Conservation (phyloP, 1,284 basidiomycete species). For the Tremellales sp. region DNA sequence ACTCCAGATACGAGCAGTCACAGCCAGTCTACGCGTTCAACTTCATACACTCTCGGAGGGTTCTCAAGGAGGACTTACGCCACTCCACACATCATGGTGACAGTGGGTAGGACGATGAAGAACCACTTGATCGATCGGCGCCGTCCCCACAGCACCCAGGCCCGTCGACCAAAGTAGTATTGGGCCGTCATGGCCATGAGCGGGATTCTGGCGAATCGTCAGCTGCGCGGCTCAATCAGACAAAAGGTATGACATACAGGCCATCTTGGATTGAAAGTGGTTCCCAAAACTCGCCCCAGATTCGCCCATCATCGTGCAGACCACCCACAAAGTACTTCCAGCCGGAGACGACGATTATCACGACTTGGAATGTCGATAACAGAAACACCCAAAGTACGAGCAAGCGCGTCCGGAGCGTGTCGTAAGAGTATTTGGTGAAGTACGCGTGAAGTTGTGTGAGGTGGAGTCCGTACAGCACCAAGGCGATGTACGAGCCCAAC, state of each 20-base stretch:
- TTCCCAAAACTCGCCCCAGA: constrained; percentile 39
- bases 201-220: constrained; percentile 17
- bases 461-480: constrained; percentile 30
- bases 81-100: constrained; percentile 23
- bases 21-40: constrained; percentile 23
- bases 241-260: constrained; percentile 19
- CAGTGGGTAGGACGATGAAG: constrained; percentile 18
- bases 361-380: constrained; percentile 26
- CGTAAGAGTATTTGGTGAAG: constrained; percentile 15
- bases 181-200: constrained; percentile 35
- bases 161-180: constrained; percentile 31
- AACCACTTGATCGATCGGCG: constrained; percentile 23
- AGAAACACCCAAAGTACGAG: constrained; percentile 27
- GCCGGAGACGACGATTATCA: constrained; percentile 25
- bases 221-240: neutral
- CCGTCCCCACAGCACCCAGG: constrained; percentile 23
- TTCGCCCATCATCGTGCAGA: constrained; percentile 8
- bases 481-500: constrained; percentile 31
- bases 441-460: constrained; percentile 27
- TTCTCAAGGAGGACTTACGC: constrained; percentile 20
- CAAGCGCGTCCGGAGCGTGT: constrained; percentile 11
- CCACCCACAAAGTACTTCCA: constrained; percentile 31
- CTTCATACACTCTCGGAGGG: neutral
- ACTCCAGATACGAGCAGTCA: constrained; percentile 33
- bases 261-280: constrained; percentile 37